Conservation (phyloP, 305 asterid genomes). For the Withania somnifera region DNA sequence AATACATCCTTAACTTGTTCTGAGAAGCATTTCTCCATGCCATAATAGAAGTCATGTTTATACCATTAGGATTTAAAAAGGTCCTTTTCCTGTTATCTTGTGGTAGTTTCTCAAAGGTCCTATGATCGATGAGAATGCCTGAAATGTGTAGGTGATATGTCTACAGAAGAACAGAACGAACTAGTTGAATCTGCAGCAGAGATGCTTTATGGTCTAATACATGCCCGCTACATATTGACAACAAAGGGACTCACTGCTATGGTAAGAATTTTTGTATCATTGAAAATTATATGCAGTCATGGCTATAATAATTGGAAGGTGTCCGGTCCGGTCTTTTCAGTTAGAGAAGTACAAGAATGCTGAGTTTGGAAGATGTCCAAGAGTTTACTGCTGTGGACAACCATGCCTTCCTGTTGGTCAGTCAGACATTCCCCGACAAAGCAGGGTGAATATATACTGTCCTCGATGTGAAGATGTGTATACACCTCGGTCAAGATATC, state of each 20-base stretch:
- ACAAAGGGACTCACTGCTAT: conserved; percentile 51
- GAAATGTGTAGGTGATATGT: conserved; percentile 34
- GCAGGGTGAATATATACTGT: conserved; percentile 48
- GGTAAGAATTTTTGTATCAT: conserved; percentile 29
- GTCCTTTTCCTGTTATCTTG: neutral
- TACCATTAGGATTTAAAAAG: neutral
- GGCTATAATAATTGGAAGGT: conserved; percentile 10
- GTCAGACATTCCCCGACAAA: conserved; percentile 44
- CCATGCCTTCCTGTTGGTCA: conserved; percentile 57
- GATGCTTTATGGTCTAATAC: conserved; percentile 56
- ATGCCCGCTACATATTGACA: conserved; percentile 49
- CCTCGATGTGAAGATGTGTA: conserved; percentile 52
- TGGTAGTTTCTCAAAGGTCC: conserved; percentile 4
- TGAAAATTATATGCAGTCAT: conserved; percentile 6
- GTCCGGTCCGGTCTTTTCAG: conserved; percentile 20
- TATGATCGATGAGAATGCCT: conserved; percentile 11
- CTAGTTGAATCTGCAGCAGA: conserved; percentile 52
- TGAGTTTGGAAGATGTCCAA: conserved; percentile 55
- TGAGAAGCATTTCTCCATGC: neutral
- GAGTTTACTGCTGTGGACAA: conserved; percentile 49
- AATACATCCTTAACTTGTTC: neutral
- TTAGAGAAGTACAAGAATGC: conserved; percentile 52
- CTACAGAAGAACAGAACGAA: conserved; percentile 51
- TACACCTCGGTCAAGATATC: conserved; percentile 50
- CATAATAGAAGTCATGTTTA: neutral